Evolutionary conservation across 345 rosid species (phyloP).

Genomic region (Anacardium occidentale): DNA sequence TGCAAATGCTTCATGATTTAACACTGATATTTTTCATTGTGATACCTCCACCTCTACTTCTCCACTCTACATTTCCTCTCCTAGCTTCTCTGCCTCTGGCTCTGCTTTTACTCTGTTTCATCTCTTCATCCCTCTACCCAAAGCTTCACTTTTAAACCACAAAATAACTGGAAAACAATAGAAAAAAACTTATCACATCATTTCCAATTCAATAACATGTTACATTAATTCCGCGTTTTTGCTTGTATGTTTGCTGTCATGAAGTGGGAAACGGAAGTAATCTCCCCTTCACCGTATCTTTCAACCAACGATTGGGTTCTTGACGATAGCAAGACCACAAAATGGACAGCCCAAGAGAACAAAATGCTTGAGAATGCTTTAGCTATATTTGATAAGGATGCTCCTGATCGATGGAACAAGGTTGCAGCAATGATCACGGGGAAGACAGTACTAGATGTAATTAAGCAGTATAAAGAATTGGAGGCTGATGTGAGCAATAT

Average conservation of each 20-base stretch:
- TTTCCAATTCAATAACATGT: constrained; percentile 3
- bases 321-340: constrained; percentile 46
- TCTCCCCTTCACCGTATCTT: constrained; percentile 46
- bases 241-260: constrained; percentile 23
- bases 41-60: constrained; percentile 32
- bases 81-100: constrained; percentile 18
- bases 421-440: constrained; percentile 67
- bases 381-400: constrained; percentile 64
- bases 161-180: not conserved
- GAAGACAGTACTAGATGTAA: constrained; percentile 59
- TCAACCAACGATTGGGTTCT: constrained; percentile 51
- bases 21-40: constrained; percentile 37
- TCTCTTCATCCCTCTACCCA: not conserved
- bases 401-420: constrained; percentile 61
- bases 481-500: constrained; percentile 65
- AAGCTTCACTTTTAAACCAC: not conserved
- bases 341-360: constrained; percentile 82
- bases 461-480: constrained; percentile 60
- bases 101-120: constrained; percentile 16
- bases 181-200: not conserved
- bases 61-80: constrained; percentile 23
- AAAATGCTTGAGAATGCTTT: constrained; percentile 82
- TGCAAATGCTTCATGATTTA: constrained; percentile 49
- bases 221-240: not conserved
- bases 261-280: constrained; percentile 73